A percentile compares a stretch with the other conserved stretches of the same genome.
Evolutionary conservation across 1,284 basidiomycete genomes (phyloP).

Genomic region (Mycena sp.): DNA sequence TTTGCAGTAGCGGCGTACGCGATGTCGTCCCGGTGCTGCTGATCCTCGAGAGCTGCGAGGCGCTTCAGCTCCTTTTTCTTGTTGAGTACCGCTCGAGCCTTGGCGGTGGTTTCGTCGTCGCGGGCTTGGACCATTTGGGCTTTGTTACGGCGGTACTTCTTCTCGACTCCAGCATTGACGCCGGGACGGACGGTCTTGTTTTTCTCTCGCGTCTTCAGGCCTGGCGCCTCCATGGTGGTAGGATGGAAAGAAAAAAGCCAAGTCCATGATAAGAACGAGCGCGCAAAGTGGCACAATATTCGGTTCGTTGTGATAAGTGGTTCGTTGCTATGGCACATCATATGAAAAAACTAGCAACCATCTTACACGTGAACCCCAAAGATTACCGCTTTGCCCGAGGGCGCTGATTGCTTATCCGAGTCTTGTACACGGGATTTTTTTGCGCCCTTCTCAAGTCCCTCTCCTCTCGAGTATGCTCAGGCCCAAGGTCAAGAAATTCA

Average conservation of each 20-base stretch:
- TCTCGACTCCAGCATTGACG: background rate
- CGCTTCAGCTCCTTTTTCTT: background rate
- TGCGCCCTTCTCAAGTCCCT: background rate
- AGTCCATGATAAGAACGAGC: background rate
- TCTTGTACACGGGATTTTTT: background rate
- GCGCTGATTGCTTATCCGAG: background rate
- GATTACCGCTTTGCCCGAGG: background rate
- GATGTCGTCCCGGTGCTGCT: background rate
- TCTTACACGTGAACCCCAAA: too few species aligned
- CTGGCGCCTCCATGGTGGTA: slow-evolving; percentile 2
- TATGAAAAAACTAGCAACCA: too few species aligned
- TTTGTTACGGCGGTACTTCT: background rate
- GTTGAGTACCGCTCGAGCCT: background rate
- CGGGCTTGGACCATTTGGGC: background rate
- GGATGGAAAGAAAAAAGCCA: background rate
- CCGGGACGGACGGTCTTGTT: background rate
- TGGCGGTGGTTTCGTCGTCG: background rate
- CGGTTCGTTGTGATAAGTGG: too few species aligned
- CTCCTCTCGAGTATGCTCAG: background rate
- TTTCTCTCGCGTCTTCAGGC: background rate
- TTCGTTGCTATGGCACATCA: too few species aligned
- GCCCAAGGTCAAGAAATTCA: background rate
- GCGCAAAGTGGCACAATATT: background rate
- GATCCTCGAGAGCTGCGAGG: background rate
- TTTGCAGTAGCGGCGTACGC: background rate